Base-by-base conservation (phyloP, 2,329 filamentous ascomycete species). In the Magnaporthales sp. region DNA sequence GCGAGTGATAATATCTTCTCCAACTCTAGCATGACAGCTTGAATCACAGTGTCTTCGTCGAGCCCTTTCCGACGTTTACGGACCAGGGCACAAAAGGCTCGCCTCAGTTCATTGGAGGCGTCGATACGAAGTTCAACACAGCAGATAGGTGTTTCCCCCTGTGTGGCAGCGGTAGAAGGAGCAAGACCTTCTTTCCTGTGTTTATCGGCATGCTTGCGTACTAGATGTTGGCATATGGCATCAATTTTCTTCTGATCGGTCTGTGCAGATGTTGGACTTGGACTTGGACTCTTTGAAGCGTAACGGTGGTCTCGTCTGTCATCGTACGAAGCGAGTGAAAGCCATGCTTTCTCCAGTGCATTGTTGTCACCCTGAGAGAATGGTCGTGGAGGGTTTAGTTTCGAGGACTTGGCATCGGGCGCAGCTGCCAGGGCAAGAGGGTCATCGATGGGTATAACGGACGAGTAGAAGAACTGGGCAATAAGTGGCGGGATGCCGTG, bases 401-500 rank as follows among this genome's bases (percentile, higher is more conserved):
- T 89, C 78, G 75, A 81, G 69, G 75, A 22, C 46, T 31, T 65
- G 27, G 83, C 72, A 27, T 76, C 76, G 74, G 85, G 75, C 76
- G 86, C 73, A 78, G 83, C 76, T 11, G 81, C 78, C 1, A 89
- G 85, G 10, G 90, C 92, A n/a, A 96, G 83, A 27, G 92, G 92
- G 73, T 97, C 93, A 73, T 97, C 93, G 74, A 97, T 93, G 31
- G 92, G 89, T 64, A 94, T 84, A 13, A 88, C 81, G 11, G 92
- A 95, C 15, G 88, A 85, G 77, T 96, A 97, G 78, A 97, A 97
- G 79, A 92, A 97, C 69, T 92, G 91, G 26, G 89, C 84, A 32
- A 83, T 81, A 66, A 90, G 76, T 0, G 86, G 83, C 19, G 90
- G 89, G 27, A 85, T 81, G 66, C 79, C 80, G 66, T 82, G 78